Evolutionary conservation across 305 asterid species (phyloP).

Genomic region (Rubia balearica): DNA sequence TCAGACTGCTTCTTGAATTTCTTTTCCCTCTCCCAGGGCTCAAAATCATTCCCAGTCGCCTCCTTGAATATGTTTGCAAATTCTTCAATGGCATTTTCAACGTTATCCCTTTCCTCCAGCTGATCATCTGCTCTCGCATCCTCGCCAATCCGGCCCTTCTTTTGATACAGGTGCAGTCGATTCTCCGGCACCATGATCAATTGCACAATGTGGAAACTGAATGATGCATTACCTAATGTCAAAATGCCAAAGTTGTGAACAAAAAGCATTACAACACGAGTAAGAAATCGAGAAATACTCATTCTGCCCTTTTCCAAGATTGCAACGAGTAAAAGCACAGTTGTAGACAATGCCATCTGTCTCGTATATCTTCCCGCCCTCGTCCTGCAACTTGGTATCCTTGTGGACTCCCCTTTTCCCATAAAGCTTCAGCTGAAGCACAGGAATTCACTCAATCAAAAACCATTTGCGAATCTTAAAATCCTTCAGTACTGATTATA

Average conservation of each 20-base stretch:
- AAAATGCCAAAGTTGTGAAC: neutral
- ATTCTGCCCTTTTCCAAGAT: conserved; percentile 38
- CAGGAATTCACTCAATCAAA: neutral
- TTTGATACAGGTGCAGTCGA: conserved; percentile 55
- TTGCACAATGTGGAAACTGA: conserved; percentile 56
- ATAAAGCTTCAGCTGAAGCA: conserved; percentile 55
- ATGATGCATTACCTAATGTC: neutral
- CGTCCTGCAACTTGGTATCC: conserved; percentile 60
- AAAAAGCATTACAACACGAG: neutral
- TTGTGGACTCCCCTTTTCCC: conserved; percentile 90
- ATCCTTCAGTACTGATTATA: neutral
- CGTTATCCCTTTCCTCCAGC: conserved; percentile 46
- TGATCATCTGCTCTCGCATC: conserved; percentile 38
- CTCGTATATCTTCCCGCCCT: conserved; percentile 66
- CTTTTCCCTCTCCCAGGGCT: conserved; percentile 70
- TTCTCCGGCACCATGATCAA: conserved; percentile 53
- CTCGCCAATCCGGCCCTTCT: conserved; percentile 54
- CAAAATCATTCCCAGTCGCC: conserved; percentile 54
- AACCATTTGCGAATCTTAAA: neutral
- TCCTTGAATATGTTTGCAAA: conserved; percentile 47
- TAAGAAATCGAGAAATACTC: conserved; percentile 31
- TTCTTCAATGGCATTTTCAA: conserved; percentile 40
- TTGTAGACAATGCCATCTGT: conserved; percentile 68
- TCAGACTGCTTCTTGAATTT: conserved; percentile 42
- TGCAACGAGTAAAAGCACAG: conserved; percentile 53